These are phyloP conservation scores for Aureobasidium zeae DNA, from an alignment of 2,329 filamentous ascomycete species.

Conservation along the genomic window DNA sequence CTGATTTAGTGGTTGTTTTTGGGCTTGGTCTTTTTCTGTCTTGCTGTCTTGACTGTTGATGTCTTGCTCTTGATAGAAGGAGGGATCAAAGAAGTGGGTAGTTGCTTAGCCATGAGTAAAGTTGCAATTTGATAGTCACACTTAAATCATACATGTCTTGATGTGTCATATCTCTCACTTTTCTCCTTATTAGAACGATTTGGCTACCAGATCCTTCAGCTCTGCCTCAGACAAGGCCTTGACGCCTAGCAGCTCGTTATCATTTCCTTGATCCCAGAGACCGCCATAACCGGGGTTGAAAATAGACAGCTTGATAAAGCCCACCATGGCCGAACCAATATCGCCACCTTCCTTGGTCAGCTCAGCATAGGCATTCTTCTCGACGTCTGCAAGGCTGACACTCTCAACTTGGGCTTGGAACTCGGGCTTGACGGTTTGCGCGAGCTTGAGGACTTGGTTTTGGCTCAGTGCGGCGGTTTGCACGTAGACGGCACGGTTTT, in stretches of 20 bases:
- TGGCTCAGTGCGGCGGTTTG: slow-evolving; percentile 30
- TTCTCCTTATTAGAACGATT: slow-evolving; percentile 14
- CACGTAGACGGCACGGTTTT: slow-evolving; percentile 30
- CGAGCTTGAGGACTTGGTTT: slow-evolving; percentile 30
- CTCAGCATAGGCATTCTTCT: slow-evolving; percentile 24
- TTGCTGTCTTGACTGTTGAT: too few relatives aligned
- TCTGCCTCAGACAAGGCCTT: slow-evolving; percentile 25
- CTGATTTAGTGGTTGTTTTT: too few relatives aligned
- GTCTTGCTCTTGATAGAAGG: too few relatives aligned
- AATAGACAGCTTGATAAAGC: slow-evolving; percentile 25
- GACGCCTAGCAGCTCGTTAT: slow-evolving; percentile 31
- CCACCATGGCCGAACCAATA: slow-evolving; percentile 20
- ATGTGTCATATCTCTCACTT: too few relatives aligned
- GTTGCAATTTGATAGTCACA: too few relatives aligned
- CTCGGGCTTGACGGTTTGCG: slow-evolving; percentile 23
- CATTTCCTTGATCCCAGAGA: slow-evolving; percentile 25
- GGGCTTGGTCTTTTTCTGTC: too few relatives aligned
- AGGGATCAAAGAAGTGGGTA: too few relatives aligned
- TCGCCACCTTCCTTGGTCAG: slow-evolving; percentile 22
- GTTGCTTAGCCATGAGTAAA: too few relatives aligned
- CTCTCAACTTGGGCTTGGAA: slow-evolving; percentile 12
- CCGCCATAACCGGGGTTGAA: slow-evolving; percentile 27
- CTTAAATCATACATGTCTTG: too few relatives aligned
- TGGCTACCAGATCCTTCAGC: slow-evolving; percentile 24
- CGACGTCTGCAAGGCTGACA: slow-evolving; percentile 24